Conservation (phyloP, 176 grass and related monocot genomes). For the Carex parvula region DNA sequence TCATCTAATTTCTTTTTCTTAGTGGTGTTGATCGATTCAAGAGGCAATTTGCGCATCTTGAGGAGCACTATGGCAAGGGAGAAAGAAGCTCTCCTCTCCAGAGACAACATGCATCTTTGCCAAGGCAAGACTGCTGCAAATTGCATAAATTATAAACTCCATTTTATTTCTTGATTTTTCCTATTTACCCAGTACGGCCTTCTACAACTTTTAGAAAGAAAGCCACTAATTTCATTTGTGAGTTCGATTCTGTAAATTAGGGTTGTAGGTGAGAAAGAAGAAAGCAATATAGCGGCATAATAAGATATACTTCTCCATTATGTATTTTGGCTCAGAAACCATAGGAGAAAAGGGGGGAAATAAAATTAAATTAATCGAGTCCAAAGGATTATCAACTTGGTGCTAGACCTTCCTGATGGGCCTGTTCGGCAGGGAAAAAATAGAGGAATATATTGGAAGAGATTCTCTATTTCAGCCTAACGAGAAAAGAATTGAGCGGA, state of each 20-base stretch:
- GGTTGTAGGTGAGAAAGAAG: not conserved
- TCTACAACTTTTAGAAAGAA: not conserved
- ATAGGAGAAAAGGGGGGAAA: not conserved
- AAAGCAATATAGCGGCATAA: not conserved
- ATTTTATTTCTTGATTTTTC: not conserved
- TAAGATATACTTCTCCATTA: not conserved
- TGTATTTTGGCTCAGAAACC: not conserved
- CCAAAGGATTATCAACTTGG: not conserved
- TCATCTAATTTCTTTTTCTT: constrained; percentile 27
- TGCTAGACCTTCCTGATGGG: not conserved
- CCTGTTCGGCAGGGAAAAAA: too few species aligned
- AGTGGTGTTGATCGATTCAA: constrained; percentile 98
- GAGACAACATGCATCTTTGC: constrained; percentile 87
- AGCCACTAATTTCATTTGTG: not conserved
- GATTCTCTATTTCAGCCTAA: too few species aligned
- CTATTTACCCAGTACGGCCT: not conserved
- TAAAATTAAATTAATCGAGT: not conserved
- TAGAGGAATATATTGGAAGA: too few species aligned
- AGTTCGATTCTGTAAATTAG: not conserved
- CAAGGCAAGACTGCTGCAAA: constrained; percentile 46
- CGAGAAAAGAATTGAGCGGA: too few species aligned
- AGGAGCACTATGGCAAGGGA: constrained; percentile 95
- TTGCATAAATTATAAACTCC: not conserved
- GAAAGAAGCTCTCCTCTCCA: constrained; percentile 90
- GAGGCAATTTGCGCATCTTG: constrained; percentile 92